These are phyloP conservation scores for Withania somnifera DNA, from an alignment of 305 asterid species.

Conservation along the genomic window DNA sequence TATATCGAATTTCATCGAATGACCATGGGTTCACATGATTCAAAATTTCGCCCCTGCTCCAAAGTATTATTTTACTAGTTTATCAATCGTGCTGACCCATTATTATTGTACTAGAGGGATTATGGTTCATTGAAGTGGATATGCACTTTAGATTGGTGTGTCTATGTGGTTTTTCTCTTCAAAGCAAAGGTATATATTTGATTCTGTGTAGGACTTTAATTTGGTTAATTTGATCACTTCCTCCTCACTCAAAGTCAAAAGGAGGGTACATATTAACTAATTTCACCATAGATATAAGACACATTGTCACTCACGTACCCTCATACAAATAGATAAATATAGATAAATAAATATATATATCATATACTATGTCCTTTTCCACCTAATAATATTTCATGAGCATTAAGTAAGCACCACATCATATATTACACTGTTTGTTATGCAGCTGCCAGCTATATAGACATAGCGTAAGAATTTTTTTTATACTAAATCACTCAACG, in stretches of 20 bases:
- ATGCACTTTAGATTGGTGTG: background rate
- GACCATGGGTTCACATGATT: too few species aligned
- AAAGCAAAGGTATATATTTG: slow-evolving; percentile 3
- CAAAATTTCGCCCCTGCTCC: too few species aligned
- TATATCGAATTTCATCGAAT: too few species aligned
- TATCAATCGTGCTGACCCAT: background rate
- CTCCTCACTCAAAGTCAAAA: slow-evolving; percentile 5
- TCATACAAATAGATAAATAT: too few species aligned
- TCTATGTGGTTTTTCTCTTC: background rate
- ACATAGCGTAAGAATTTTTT: too few species aligned
- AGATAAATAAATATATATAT: too few species aligned
- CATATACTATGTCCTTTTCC: background rate
- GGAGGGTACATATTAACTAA: background rate
- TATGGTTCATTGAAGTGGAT: slow-evolving; percentile 1
- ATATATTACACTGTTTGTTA: background rate
- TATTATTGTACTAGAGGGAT: background rate
- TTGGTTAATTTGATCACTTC: background rate
- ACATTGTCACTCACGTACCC: background rate
- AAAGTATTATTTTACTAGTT: background rate
- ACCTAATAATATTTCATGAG: slow-evolving; percentile 12
- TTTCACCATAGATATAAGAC: background rate
- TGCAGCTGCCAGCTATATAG: too few species aligned
- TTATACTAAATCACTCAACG: too few species aligned
- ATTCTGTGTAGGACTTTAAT: background rate
- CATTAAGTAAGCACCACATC: background rate